phyloP scores from a whole-genome alignment of 2,329 filamentous ascomycete species.

The Didymella keratinophila region DNA sequence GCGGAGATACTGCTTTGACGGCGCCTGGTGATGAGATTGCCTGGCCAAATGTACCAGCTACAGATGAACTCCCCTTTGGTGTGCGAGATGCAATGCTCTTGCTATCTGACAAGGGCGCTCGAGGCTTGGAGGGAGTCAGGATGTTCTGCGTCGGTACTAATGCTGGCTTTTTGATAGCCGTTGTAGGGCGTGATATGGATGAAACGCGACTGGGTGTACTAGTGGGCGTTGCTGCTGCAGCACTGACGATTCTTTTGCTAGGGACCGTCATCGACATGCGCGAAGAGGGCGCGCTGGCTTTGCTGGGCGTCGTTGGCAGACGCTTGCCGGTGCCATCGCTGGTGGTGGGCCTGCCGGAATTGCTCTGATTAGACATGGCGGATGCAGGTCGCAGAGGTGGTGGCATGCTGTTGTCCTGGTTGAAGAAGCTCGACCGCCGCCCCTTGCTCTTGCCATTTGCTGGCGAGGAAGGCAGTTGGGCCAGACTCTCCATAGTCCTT shows the following conservation, averaged over 20 bases:
- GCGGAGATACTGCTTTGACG: constrained; percentile 21
- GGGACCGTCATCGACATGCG: constrained; percentile 47
- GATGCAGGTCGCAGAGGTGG: constrained; percentile 70
- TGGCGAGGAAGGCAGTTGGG: constrained; percentile 80
- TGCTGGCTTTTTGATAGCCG: constrained; percentile 42
- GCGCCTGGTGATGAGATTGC: constrained; percentile 40
- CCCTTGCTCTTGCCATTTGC: constrained; percentile 61
- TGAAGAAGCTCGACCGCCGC: constrained; percentile 76
- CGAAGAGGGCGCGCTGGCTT: constrained; percentile 23
- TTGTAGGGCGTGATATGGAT: constrained; percentile 44
- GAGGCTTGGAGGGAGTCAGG: constrained; percentile 36
- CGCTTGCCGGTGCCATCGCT: constrained; percentile 49
- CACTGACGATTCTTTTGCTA: constrained; percentile 49
- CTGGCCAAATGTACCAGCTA: constrained; percentile 48
- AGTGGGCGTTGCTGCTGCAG: constrained; percentile 29
- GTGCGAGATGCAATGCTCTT: constrained; percentile 50
- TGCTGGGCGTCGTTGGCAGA: constrained; percentile 42
- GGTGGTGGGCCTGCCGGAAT: constrained; percentile 63
- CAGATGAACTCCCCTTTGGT: constrained; percentile 41
- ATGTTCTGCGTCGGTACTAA: constrained; percentile 37
- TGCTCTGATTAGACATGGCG: constrained; percentile 61
- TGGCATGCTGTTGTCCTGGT: constrained; percentile 65
- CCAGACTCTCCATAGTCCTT: constrained; percentile 83
- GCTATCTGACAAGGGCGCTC: constrained; percentile 43
- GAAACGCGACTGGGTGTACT: constrained; percentile 45